These are phyloP conservation scores for Pythium brachiatum DNA, from an alignment of 352 stramenopile genomes.

Conservation along the genomic window DNA sequence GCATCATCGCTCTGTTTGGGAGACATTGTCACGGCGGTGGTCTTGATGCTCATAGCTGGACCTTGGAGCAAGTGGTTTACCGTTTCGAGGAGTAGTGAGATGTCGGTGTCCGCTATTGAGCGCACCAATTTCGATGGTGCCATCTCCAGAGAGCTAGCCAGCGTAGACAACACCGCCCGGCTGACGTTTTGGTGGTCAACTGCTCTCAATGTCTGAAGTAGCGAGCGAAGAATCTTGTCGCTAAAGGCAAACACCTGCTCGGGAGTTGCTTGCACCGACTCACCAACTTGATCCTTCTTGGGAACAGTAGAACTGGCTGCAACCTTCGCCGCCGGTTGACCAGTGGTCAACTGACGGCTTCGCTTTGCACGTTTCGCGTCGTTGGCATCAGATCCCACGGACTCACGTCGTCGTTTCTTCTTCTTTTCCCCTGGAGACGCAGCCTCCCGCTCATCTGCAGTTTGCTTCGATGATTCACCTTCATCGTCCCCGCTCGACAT, in stretches of 20 bases:
- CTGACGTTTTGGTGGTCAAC: slow-evolving; percentile 73
- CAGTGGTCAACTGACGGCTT: neutral
- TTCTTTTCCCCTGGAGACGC: slow-evolving; percentile 5
- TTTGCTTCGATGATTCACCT: neutral
- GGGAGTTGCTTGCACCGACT: slow-evolving; percentile 17
- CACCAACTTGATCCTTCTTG: neutral
- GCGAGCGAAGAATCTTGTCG: slow-evolving; percentile 37
- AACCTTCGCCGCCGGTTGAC: neutral
- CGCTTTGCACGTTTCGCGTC: slow-evolving; percentile 11
- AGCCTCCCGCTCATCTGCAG: neutral
- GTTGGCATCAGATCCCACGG: slow-evolving; percentile 31
- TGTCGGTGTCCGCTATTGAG: slow-evolving; percentile 43
- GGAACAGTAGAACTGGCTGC: neutral
- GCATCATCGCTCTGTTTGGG: neutral
- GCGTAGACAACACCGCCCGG: slow-evolving; percentile 54
- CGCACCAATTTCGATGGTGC: slow-evolving; percentile 53
- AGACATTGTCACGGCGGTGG: neutral
- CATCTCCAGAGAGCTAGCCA: slow-evolving; percentile 77
- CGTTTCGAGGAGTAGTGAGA: slow-evolving; percentile 65
- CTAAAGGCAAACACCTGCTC: slow-evolving; percentile 53
- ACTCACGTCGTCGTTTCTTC: slow-evolving; percentile 35
- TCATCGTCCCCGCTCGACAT: slow-evolving; percentile 15
- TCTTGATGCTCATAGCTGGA: slow-evolving; percentile 6
- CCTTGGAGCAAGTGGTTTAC: slow-evolving; percentile 70
- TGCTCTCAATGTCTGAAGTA: slow-evolving; percentile 49